Conservation (phyloP, 495 filamentous ascomycete species). For the Trypethelium eluteriae region DNA sequence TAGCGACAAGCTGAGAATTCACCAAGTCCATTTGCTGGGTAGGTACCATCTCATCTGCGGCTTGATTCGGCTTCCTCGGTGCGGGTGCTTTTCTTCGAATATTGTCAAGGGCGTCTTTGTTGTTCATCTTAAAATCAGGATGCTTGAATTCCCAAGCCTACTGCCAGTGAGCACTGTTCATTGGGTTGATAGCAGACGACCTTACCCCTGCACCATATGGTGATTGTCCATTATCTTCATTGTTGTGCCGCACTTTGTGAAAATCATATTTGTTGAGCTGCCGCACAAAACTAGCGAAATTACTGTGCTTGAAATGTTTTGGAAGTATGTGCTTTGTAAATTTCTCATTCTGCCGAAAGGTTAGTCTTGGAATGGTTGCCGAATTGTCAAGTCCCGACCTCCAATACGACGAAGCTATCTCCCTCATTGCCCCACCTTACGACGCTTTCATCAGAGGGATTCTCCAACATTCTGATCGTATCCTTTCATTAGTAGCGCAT, state of each 20-base stretch:
- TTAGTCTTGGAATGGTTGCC: not conserved
- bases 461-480: constrained; percentile 81
- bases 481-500: constrained; percentile 13
- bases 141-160: constrained; percentile 98
- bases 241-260: constrained; percentile 96
- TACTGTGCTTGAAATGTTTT: constrained; percentile 99
- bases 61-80: constrained; percentile 64
- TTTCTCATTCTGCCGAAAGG: constrained; percentile 70
- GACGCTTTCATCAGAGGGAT: constrained; percentile 82
- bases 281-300: constrained; percentile 97
- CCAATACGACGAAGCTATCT: constrained; percentile 94
- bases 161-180: constrained; percentile 20
- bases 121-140: constrained; percentile 90
- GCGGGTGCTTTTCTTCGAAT: constrained; percentile 94
- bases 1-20: constrained; percentile 78
- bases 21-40: constrained; percentile 85
- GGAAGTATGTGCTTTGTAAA: constrained; percentile 96
- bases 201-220: constrained; percentile 86
- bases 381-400: constrained; percentile 36
- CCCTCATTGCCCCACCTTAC: constrained; percentile 93
- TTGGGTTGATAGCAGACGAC: not conserved
- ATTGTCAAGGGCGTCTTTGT: constrained; percentile 93
- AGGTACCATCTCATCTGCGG: constrained; percentile 64
- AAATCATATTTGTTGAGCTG: constrained; percentile 99
- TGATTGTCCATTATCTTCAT: constrained; percentile 84